Evolutionary conservation across 768 basidiomycete genomes (phyloP).

Genomic region (Pisolithus microcarpus): DNA sequence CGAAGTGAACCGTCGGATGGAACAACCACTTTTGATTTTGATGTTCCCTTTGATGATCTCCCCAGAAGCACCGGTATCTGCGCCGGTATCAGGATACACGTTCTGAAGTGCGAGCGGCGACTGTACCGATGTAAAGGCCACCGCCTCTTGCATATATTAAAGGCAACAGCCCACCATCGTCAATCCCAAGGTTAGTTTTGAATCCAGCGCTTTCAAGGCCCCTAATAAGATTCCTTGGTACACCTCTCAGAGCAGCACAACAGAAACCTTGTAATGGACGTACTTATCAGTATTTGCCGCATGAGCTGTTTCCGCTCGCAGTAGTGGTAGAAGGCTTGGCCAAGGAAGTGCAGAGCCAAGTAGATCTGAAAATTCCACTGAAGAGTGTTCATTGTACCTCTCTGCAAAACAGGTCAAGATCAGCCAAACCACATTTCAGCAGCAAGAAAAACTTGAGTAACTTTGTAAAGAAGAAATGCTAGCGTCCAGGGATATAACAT

Average conservation of each 20-base stretch:
- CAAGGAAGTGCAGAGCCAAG: constrained; percentile 18
- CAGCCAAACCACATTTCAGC: neutral
- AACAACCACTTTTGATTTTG: constrained; percentile 39
- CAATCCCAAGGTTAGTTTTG: constrained; percentile 31
- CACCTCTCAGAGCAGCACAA: neutral
- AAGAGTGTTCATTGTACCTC: constrained; percentile 21
- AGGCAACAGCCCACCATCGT: constrained; percentile 29
- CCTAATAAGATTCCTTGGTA: constrained; percentile 31
- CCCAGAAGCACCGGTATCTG: constrained; percentile 35
- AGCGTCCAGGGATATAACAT: constrained; percentile 16
- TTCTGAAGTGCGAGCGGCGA: neutral
- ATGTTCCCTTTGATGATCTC: constrained; percentile 44
- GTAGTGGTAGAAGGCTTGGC: constrained; percentile 12
- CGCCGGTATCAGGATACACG: neutral
- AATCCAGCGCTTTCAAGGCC: constrained; percentile 32
- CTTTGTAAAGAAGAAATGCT: constrained; percentile 9
- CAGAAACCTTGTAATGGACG: neutral
- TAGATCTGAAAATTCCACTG: constrained; percentile 20
- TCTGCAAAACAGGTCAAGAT: constrained; percentile 6
- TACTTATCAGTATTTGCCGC: constrained; percentile 19
- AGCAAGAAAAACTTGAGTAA: neutral
- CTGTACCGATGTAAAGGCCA: constrained; percentile 34
- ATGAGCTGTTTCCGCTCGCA: neutral
- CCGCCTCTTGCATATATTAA: constrained; percentile 28
- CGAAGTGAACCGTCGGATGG: constrained; percentile 22